These are phyloP conservation scores for Leccinellum luteum DNA, from an alignment of 768 basidiomycete genomes.

Conservation along the genomic window DNA sequence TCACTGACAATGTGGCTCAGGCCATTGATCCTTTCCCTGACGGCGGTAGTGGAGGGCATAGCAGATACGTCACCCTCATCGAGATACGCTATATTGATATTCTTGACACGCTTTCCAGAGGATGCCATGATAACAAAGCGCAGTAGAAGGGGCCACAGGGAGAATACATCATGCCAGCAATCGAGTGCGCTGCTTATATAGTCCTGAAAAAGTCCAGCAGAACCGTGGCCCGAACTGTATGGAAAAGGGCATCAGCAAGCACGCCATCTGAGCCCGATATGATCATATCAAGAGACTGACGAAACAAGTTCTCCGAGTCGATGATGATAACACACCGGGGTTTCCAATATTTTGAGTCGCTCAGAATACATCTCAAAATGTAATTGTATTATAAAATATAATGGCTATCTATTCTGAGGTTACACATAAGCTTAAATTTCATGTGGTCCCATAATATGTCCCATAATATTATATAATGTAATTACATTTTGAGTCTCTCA, in stretches of 20 bases:
- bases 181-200: background rate
- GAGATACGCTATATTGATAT: background rate
- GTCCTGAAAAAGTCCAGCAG: background rate
- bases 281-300: no score
- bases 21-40: background rate
- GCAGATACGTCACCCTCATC: background rate
- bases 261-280: background rate
- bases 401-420: no score
- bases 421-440: no score
- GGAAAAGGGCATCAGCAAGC: background rate
- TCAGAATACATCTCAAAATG: no score
- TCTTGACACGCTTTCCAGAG: background rate
- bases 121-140: background rate
- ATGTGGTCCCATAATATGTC: no score
- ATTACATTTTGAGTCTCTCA: no score
- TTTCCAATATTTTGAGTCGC: no score
- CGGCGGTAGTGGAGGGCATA: background rate
- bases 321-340: no score
- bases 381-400: no score
- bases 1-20: background rate
- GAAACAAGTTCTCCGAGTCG: no score
- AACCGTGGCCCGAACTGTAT: background rate
- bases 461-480: no score
- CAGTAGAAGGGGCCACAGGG: background rate
- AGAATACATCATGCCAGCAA: background rate